phyloP scores from a whole-genome alignment of 2,329 filamentous ascomycete genomes.

The Pseudomassariella vexata region DNA sequence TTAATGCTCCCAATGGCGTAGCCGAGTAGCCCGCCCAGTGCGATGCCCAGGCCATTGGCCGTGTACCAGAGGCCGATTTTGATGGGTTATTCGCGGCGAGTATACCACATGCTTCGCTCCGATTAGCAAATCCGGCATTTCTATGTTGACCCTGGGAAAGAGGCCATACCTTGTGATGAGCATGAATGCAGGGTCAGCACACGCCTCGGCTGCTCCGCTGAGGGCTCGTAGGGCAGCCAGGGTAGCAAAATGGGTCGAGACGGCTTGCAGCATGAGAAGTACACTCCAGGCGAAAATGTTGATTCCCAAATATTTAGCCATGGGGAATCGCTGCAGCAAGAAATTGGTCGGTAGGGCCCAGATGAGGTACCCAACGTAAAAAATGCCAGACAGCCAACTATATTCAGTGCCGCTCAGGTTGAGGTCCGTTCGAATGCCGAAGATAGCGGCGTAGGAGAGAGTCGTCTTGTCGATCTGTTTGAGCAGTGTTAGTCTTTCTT shows the following conservation, averaged over 20 bases:
- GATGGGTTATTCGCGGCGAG: slow-evolving; percentile 54
- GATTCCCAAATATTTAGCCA: slow-evolving; percentile 30
- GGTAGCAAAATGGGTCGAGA: slow-evolving; percentile 48
- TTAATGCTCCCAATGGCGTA: slow-evolving; percentile 57
- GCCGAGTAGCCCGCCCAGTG: slow-evolving; percentile 44
- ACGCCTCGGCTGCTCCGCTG: slow-evolving; percentile 59
- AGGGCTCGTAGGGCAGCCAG: slow-evolving; percentile 51
- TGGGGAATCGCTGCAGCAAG: slow-evolving; percentile 24
- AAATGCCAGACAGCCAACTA: slow-evolving; percentile 47
- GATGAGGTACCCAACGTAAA: slow-evolving; percentile 42
- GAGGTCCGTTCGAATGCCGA: slow-evolving; percentile 55
- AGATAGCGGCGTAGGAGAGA: slow-evolving; percentile 58
- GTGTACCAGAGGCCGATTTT: slow-evolving; percentile 55
- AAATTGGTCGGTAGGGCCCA: slow-evolving; percentile 23
- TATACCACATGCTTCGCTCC: slow-evolving; percentile 64
- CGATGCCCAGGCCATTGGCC: slow-evolving; percentile 53
- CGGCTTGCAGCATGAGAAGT: slow-evolving; percentile 43
- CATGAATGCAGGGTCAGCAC: slow-evolving; percentile 46
- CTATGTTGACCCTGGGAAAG: too few species aligned
- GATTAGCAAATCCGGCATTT: too few species aligned
- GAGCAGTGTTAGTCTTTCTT: too few species aligned
- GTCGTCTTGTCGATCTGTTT: slow-evolving; percentile 41
- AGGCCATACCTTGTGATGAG: too few species aligned
- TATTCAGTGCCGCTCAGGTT: slow-evolving; percentile 52
- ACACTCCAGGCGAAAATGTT: slow-evolving; percentile 53